A percentile compares a stretch with the other conserved stretches of the same genome.
phyloP scores from a whole-genome alignment of 2,329 filamentous ascomycete genomes.

The Mollisia scopiformis region DNA sequence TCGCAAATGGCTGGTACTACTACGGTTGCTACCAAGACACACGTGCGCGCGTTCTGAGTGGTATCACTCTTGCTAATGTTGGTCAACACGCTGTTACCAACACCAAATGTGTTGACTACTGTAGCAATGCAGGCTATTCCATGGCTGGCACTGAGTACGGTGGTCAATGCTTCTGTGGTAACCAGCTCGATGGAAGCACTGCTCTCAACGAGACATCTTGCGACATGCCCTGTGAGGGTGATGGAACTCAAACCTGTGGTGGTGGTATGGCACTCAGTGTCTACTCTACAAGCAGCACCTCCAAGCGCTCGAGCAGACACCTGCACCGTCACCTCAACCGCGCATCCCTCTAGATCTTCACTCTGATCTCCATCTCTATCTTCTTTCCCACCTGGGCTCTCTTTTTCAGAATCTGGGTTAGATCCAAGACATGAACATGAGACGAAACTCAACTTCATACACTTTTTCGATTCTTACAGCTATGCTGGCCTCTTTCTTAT shows the following conservation, averaged over 20 bases:
- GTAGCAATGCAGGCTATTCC: slow-evolving; percentile 46
- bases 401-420: neutral
- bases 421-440: neutral
- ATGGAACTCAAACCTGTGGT: slow-evolving; percentile 52
- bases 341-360: slow-evolving; percentile 4
- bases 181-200: slow-evolving; percentile 41
- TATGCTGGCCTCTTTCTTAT: neutral
- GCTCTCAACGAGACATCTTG: slow-evolving; percentile 50
- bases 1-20: slow-evolving; percentile 41
- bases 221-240: slow-evolving; percentile 52
- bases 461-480: slow-evolving; percentile 2
- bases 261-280: slow-evolving; percentile 50
- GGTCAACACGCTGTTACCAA: slow-evolving; percentile 43
- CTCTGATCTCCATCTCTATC: neutral
- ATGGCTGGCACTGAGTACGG: slow-evolving; percentile 54
- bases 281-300: slow-evolving; percentile 34
- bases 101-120: slow-evolving; percentile 52
- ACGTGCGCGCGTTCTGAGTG: slow-evolving; percentile 42
- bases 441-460: neutral
- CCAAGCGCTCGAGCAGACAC: slow-evolving; percentile 3
- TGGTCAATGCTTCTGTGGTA: slow-evolving; percentile 52
- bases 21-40: slow-evolving; percentile 46
- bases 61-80: slow-evolving; percentile 44
- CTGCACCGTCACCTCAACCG: slow-evolving; percentile 6
- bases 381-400: slow-evolving; percentile 11